A percentile compares a stretch with the other conserved stretches of the same genome.
Evolutionary conservation across 345 rosid species (phyloP).

Genomic region (Citrus reticulata): DNA sequence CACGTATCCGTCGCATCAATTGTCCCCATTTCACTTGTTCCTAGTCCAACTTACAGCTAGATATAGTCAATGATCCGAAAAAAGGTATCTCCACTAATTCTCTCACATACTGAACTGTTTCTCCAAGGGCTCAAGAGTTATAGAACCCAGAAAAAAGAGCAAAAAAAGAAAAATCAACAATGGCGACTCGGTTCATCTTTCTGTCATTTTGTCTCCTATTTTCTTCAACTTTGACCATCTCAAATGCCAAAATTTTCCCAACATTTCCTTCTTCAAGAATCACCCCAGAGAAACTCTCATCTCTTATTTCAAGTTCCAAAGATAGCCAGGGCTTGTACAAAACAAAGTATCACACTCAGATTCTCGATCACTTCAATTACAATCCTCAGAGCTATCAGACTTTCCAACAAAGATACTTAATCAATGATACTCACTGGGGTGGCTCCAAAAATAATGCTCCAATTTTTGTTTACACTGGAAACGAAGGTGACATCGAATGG

Average conservation of each 20-base stretch:
- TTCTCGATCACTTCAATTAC: slow-evolving; percentile 62
- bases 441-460: slow-evolving; percentile 41
- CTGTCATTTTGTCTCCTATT: slow-evolving; percentile 6
- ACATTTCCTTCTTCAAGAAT: slow-evolving; percentile 30
- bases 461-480: slow-evolving; percentile 58
- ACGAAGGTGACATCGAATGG: slow-evolving; percentile 65
- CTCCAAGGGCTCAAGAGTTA: no score
- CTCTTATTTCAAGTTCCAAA: neutral
- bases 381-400: slow-evolving; percentile 44
- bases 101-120: neutral
- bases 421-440: slow-evolving; percentile 48
- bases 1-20: neutral
- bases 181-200: slow-evolving; percentile 7
- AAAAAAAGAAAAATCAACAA: neutral
- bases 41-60: neutral
- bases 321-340: slow-evolving; percentile 16
- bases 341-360: slow-evolving; percentile 49
- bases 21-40: neutral
- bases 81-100: neutral
- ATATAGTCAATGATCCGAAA: neutral
- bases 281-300: slow-evolving; percentile 18
- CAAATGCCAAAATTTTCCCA: slow-evolving; percentile 15
- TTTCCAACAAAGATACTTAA: slow-evolving; percentile 48
- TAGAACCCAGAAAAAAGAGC: neutral
- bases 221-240: neutral